Base-by-base conservation (phyloP, 352 stramenopile genomes). In the Phytophthora colocasiae region DNA sequence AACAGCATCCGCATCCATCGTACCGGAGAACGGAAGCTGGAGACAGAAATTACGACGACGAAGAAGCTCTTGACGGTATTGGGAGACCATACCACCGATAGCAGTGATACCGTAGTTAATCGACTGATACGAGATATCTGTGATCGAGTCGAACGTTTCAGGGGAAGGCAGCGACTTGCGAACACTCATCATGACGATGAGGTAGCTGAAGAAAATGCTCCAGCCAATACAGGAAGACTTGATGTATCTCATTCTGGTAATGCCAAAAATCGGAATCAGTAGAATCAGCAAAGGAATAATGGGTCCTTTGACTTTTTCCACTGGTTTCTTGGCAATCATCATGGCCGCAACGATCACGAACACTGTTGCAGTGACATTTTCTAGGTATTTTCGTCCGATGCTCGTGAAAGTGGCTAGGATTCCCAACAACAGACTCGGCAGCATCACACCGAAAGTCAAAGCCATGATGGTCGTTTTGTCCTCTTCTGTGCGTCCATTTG, bases 241-340 rank as follows among this genome's bases (percentile, higher is more conserved):
- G 27, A 91, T 70, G 49, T 88, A 93, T 27, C 85, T 81, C 85
- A 93, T 93, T 47, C 85, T 61, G 27, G 85, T 93, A 65, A 93
- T 93, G n/a, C 85, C 85, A 46, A 91, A 93, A 60, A 93, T 89
- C 32, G 85, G 85, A 19, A 93, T 91, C n/a, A 93, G 56, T 27
- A 93, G 56, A 48, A 93, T 89, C n/a, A 93, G 67, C 66, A 93
- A 65, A 43, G 85, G 85, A 26, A 93, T 89, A 3, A 93, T 65
- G 12, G 85, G 83, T 1, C 83, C 83, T 40, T 78, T 87, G 38
- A 70, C 69, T 34, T 91, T 88, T 38, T 91, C 81, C 19, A 93
- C 70, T 6, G 83, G 83, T 62, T 93, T 93, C 73, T 93, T 92
- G 54, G 78, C 78, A 58, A 93, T 91, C 81, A 93, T 90, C 32